Evolutionary conservation across 148 eudicot genomes (phyloP), one percentile per base, ranked within the genome.

Genomic region (Fallopia convolvulus): DNA sequence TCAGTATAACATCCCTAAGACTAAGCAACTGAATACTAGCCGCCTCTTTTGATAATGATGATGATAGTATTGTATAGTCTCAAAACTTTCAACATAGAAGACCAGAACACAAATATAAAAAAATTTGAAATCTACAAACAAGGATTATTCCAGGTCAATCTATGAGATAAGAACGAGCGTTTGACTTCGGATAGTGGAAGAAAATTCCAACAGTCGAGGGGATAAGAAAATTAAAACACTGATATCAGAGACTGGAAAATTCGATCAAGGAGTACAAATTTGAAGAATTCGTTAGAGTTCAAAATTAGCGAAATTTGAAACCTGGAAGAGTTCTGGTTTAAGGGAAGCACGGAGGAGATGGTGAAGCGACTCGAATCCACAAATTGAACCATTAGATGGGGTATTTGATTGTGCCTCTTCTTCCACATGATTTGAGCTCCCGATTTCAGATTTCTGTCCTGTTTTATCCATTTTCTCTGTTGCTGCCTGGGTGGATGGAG

Each of bases 341-440:
- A 94, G 95, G 39, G 95, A 89, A 15, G 90, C 81, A 68, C 81
- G 82, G 44, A 94, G 97, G 55, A 94, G 95, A 4, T 77, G 84
- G 33, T 94, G 90, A 80, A 94, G 95, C 48, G 97, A 92, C 23
- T 88, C 91, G 75, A 87, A 92, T 46, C 98, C 98, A 81, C 85
- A 89, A 79, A 94, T 84, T 11, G 98, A 89, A 66, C 94, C 94
- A 50, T 81, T 80, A 20, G 78, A 79, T 18, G 83, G 18, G 48
- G 74, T 76, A 15, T 53, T 81, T 46, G 83, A 26, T 74, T 78
- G 47, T 47, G 72, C 33, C 18, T 79, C 75, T 44, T 77, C 21
- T 13, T 79, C 47, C 3, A 78, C 79, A 12, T 42, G 15, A 26
- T 75, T 79, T 26, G 88, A 86, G 20, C 78, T 79, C 48, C 63